phyloP scores from a whole-genome alignment of 805 yeast genomes.

The Candida boleticola region DNA sequence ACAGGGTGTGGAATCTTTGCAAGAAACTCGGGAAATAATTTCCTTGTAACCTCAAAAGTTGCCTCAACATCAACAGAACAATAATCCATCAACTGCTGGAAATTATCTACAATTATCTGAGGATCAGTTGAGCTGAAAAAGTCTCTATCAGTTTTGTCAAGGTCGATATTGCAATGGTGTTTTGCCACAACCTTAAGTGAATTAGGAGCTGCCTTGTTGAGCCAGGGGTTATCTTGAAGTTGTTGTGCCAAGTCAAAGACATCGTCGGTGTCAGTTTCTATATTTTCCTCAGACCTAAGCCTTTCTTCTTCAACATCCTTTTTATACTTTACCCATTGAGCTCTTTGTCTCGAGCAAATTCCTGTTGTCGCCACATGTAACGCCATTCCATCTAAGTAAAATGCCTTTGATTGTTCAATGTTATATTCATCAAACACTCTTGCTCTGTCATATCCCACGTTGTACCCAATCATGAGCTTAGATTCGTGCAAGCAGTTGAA shows the following conservation, averaged over 20 bases:
- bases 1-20: slow-evolving; percentile 88
- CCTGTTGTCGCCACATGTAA: slow-evolving; percentile 89
- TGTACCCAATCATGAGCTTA: slow-evolving; percentile 81
- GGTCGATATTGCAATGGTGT: slow-evolving; percentile 66
- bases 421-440: slow-evolving; percentile 81
- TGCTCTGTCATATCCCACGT: slow-evolving; percentile 88
- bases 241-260: slow-evolving; percentile 29
- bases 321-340: slow-evolving; percentile 64
- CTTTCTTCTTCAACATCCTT: slow-evolving; percentile 25
- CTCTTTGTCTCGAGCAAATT: slow-evolving; percentile 88
- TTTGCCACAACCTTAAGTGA: slow-evolving; percentile 76
- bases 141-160: slow-evolving; percentile 71
- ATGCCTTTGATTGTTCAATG: slow-evolving; percentile 63
- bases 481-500: slow-evolving; percentile 48
- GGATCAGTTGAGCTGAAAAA: slow-evolving; percentile 56
- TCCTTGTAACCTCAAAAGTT: slow-evolving; percentile 67
- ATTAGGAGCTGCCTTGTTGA: slow-evolving; percentile 70
- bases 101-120: slow-evolving; percentile 50
- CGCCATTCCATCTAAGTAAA: slow-evolving; percentile 89
- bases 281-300: slow-evolving; percentile 15
- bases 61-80: slow-evolving; percentile 84
- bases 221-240: slow-evolving; percentile 77
- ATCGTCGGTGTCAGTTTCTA: slow-evolving; percentile 8
- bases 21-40: slow-evolving; percentile 67
- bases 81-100: slow-evolving; percentile 64